Percentiles rank a stretch among this genome's conserved stretches.
Evolutionary conservation across 2,329 filamentous ascomycete genomes (phyloP).

Genomic region (Penicillium nordicum): DNA sequence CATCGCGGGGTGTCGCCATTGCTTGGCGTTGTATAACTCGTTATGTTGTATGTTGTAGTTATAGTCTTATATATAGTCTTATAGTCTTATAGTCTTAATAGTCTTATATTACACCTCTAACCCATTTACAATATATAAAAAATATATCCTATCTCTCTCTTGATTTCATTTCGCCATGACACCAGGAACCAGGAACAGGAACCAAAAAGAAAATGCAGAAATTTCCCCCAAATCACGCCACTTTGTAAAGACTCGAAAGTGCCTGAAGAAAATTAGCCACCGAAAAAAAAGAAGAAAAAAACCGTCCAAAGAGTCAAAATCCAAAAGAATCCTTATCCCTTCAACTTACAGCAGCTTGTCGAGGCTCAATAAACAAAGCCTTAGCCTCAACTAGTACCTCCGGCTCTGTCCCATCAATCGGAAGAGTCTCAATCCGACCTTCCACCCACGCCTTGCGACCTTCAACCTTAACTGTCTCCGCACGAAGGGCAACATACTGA

Average conservation of each 20-base stretch:
- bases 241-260: conserved; percentile 27
- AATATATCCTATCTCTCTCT: not conserved
- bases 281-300: not conserved
- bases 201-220: conserved; percentile 3
- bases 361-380: conserved; percentile 85
- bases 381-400: conserved; percentile 74
- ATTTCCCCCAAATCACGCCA: conserved; percentile 14
- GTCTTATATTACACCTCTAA: not conserved
- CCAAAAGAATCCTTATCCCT: too few species aligned
- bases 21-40: not conserved
- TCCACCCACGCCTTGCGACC: conserved; percentile 93
- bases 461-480: conserved; percentile 78
- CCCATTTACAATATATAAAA: not conserved
- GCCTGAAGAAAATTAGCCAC: conserved; percentile 13
- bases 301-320: not conserved
- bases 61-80: too few species aligned
- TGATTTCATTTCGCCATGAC: not conserved
- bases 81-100: not conserved
- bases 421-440: conserved; percentile 77
- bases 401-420: conserved; percentile 59
- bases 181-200: conserved; percentile 20
- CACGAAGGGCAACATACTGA: conserved; percentile 72
- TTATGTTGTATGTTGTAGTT: too few species aligned
- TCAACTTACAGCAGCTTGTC: conserved; percentile 66
- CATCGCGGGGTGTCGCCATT: conserved; percentile 25